Conservation (phyloP, 495 filamentous ascomycete genomes). For the Neurospora tetraspora region DNA sequence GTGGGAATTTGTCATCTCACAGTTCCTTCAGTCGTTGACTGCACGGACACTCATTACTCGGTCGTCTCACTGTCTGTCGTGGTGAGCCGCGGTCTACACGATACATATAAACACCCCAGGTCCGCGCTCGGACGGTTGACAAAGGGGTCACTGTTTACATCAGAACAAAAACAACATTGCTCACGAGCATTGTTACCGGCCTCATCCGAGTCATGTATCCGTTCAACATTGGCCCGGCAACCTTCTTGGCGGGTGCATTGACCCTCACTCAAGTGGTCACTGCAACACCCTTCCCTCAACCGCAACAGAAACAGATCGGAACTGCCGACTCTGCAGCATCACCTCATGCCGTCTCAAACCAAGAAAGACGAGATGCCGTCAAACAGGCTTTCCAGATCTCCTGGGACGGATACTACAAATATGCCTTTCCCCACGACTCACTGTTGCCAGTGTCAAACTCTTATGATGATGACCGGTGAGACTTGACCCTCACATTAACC, state of each 20-base stretch:
- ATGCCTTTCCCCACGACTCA: slow-evolving; percentile 74
- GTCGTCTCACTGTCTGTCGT: not conserved
- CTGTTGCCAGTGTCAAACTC: slow-evolving; percentile 57
- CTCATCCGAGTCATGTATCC: not conserved
- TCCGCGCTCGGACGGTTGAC: not conserved
- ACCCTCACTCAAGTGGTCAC: slow-evolving; percentile 2
- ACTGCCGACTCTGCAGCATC: not conserved
- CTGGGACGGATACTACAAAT: slow-evolving; percentile 73
- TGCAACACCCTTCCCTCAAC: not conserved
- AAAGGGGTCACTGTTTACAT: not conserved
- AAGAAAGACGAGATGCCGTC: slow-evolving; percentile 48
- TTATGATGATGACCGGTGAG: slow-evolving; percentile 59
- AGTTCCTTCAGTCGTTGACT: not conserved
- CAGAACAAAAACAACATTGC: not conserved
- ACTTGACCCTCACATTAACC: not conserved
- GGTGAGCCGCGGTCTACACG: not conserved
- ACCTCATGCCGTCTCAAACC: slow-evolving; percentile 19
- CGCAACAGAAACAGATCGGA: not conserved
- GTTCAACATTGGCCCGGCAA: not conserved
- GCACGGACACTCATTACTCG: not conserved
- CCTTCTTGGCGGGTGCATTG: not conserved
- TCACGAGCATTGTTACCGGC: not conserved
- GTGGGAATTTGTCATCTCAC: not conserved
- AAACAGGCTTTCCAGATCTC: slow-evolving; percentile 66
- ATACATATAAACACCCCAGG: not conserved